Percentiles rank a stretch among this genome's conserved stretches.
phyloP scores from a whole-genome alignment of 2,329 filamentous ascomycete genomes.

The Pseudocercospora vitis region DNA sequence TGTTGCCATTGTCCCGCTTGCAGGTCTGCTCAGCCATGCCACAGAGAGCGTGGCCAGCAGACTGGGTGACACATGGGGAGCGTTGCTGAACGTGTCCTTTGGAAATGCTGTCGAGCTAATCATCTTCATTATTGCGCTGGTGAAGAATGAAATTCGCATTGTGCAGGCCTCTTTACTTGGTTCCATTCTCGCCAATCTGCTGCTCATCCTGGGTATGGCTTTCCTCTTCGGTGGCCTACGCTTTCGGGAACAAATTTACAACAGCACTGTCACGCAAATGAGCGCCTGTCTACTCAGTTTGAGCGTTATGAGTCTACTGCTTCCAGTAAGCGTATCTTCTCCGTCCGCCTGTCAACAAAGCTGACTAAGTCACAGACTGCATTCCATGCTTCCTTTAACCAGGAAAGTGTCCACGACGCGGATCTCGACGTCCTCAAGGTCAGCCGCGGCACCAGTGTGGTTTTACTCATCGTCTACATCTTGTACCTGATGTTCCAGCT shows the following conservation, averaged over 20 bases:
- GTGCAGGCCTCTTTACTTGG: constrained; percentile 88
- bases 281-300: constrained; percentile 88
- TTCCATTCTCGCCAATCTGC: constrained; percentile 82
- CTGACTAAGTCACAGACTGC: constrained; percentile 61
- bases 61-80: constrained; percentile 51
- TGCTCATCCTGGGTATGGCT: constrained; percentile 88
- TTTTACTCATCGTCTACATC: constrained; percentile 77
- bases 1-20: constrained; percentile 53
- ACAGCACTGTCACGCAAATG: constrained; percentile 94
- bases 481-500: constrained; percentile 87
- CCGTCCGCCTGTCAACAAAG: not conserved
- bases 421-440: constrained; percentile 75
- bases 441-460: constrained; percentile 84
- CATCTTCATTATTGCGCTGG: constrained; percentile 69
- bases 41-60: constrained; percentile 52
- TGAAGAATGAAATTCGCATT: constrained; percentile 82
- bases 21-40: constrained; percentile 50
- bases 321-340: constrained; percentile 60
- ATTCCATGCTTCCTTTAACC: constrained; percentile 80
- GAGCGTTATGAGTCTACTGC: constrained; percentile 82
- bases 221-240: constrained; percentile 84
- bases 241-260: constrained; percentile 91
- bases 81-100: constrained; percentile 54
- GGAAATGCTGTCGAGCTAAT: constrained; percentile 56
- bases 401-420: constrained; percentile 51